Conservation (phyloP, 169 alveolate species). For the Plasmodium gonderi region DNA sequence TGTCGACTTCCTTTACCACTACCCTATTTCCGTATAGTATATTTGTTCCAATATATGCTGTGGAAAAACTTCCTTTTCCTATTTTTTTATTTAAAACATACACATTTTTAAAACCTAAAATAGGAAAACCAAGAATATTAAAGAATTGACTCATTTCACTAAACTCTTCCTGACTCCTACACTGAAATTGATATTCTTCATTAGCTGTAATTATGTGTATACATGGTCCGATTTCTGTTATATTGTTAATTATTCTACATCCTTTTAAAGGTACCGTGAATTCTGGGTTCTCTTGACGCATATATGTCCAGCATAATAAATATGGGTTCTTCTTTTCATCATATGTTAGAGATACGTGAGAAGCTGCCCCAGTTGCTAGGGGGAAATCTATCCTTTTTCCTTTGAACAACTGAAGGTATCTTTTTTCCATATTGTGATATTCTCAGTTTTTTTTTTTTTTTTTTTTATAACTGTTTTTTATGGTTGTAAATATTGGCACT, state of each 20-base stretch:
- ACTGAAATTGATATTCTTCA: slow-evolving; percentile 72
- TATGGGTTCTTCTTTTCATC: slow-evolving; percentile 75
- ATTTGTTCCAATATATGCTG: slow-evolving; percentile 80
- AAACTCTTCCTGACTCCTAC: slow-evolving; percentile 70
- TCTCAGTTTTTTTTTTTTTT: background rate
- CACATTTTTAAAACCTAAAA: slow-evolving; percentile 71
- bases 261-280: slow-evolving; percentile 74
- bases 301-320: slow-evolving; percentile 61
- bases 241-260: slow-evolving; percentile 67
- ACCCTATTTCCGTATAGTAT: slow-evolving; percentile 79
- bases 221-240: slow-evolving; percentile 73
- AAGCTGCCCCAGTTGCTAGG: slow-evolving; percentile 74
- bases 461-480: background rate
- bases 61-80: slow-evolving; percentile 83
- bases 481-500: background rate
- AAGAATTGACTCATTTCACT: slow-evolving; percentile 74
- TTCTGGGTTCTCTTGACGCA: slow-evolving; percentile 65
- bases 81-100: slow-evolving; percentile 73
- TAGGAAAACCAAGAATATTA: slow-evolving; percentile 64
- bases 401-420: slow-evolving; percentile 60
- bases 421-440: slow-evolving; percentile 47
- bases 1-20: slow-evolving; percentile 81
- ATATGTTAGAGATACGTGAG: slow-evolving; percentile 71
- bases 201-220: slow-evolving; percentile 70
- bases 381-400: slow-evolving; percentile 74